phyloP scores from a whole-genome alignment of 1,284 basidiomycete genomes.

The Schizophyllum amplum region DNA sequence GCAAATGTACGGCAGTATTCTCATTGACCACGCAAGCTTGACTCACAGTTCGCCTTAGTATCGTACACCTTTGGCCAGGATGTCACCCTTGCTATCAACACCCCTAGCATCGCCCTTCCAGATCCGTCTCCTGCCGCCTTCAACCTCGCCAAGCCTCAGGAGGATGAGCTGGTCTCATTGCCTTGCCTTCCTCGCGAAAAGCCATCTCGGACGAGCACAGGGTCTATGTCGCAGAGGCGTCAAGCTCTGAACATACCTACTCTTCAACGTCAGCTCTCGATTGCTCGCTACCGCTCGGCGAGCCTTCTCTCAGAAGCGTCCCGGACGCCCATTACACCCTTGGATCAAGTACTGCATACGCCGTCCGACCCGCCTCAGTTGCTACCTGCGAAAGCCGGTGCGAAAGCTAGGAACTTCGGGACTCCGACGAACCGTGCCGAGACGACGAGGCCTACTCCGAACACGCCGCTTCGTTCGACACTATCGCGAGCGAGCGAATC shows the following conservation, averaged over 20 bases:
- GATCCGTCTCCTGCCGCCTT: not conserved
- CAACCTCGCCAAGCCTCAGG: not conserved
- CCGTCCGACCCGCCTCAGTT: constrained; percentile 10
- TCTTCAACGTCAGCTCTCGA: constrained; percentile 3
- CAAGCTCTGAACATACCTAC: constrained; percentile 7
- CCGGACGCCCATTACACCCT: constrained; percentile 13
- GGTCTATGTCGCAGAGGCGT: constrained; percentile 7
- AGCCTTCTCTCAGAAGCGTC: constrained; percentile 2
- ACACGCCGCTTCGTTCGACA: constrained; percentile 4
- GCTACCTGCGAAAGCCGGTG: not conserved
- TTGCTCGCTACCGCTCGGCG: not conserved
- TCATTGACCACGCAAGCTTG: not conserved
- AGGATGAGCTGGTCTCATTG: not conserved
- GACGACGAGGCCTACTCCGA: constrained; percentile 6
- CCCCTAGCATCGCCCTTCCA: not conserved
- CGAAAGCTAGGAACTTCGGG: constrained; percentile 5
- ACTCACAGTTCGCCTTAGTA: not conserved
- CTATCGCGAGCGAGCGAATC: not conserved
- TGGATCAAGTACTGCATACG: constrained; percentile 13
- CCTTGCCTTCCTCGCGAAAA: not conserved
- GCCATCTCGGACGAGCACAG: not conserved
- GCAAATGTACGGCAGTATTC: not conserved
- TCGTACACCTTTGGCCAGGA: not conserved
- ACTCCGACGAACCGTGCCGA: constrained; percentile 6
- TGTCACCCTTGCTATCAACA: not conserved